Evolutionary conservation across 345 rosid species (phyloP).

Genomic region (Acer negundo): DNA sequence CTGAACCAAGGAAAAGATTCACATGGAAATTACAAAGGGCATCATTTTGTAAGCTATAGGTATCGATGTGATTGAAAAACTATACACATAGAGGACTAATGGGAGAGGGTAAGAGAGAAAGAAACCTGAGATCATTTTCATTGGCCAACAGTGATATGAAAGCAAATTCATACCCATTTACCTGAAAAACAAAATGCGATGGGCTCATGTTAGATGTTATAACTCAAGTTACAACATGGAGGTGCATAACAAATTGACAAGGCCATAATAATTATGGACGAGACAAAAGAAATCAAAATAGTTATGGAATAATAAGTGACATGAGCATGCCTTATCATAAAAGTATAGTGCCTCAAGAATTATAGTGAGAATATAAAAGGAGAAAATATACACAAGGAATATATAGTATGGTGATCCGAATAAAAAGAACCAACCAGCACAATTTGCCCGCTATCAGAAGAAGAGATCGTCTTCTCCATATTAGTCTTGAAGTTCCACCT

Average conservation of each 20-base stretch:
- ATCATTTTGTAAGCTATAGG: slow-evolving; percentile 1
- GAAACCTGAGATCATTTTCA: slow-evolving; percentile 68
- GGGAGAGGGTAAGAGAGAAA: slow-evolving; percentile 27
- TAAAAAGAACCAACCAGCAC: slow-evolving; percentile 51
- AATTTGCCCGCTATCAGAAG: slow-evolving; percentile 59
- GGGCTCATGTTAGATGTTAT: background rate
- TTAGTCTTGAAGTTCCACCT: slow-evolving; percentile 77
- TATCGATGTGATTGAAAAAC: slow-evolving; percentile 1
- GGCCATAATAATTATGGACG: background rate
- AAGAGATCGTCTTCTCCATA: slow-evolving; percentile 64
- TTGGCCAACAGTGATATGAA: slow-evolving; percentile 56
- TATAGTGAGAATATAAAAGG: background rate
- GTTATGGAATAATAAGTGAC: background rate
- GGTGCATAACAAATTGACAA: background rate
- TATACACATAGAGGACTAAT: background rate
- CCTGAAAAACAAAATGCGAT: slow-evolving; percentile 39
- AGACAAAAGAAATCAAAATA: background rate
- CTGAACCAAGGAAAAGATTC: slow-evolving; percentile 42
- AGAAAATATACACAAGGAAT: background rate
- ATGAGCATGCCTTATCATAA: background rate
- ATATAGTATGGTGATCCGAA: background rate
- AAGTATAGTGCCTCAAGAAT: background rate
- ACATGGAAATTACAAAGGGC: background rate
- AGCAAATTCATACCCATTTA: slow-evolving; percentile 75
- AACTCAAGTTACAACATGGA: slow-evolving; percentile 2